phyloP scores from a whole-genome alignment of 2,329 filamentous ascomycete genomes.

The Neopestalotiopsis sp. region DNA sequence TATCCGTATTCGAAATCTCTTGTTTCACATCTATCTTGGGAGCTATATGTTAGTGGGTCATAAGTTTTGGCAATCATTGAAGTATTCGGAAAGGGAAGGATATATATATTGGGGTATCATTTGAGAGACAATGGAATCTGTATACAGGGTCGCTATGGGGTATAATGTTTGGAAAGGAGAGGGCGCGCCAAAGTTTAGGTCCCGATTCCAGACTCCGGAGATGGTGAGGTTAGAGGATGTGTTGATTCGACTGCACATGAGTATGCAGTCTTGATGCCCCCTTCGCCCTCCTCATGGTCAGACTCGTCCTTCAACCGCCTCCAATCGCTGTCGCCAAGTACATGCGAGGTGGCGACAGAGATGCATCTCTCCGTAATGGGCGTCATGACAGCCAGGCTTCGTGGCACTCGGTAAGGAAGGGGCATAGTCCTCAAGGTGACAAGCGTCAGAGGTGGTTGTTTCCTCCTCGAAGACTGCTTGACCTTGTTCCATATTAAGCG shows the following conservation, averaged over 20 bases:
- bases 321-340: constrained; percentile 15
- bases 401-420: not conserved
- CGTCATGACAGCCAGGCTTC: constrained; percentile 15
- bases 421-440: constrained; percentile 18
- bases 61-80: no score
- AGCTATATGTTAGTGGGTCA: no score
- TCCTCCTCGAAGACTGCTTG: constrained; percentile 7
- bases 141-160: no score
- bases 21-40: no score
- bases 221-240: not conserved
- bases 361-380: constrained; percentile 20
- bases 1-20: no score
- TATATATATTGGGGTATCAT: no score
- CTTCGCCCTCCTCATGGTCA: constrained; percentile 5
- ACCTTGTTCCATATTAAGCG: constrained; percentile 21
- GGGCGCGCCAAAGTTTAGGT: not conserved
- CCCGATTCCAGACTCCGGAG: not conserved
- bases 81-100: no score
- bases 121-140: no score
- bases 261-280: constrained; percentile 22
- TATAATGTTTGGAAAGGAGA: not conserved
- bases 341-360: constrained; percentile 16
- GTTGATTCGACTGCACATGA: constrained; percentile 21
- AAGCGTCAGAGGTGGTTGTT: constrained; percentile 13
- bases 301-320: constrained; percentile 11